These are phyloP conservation scores for Umbelopsis isabellina DNA, from an alignment of 192 early-diverging fungal genomes.

Conservation along the genomic window DNA sequence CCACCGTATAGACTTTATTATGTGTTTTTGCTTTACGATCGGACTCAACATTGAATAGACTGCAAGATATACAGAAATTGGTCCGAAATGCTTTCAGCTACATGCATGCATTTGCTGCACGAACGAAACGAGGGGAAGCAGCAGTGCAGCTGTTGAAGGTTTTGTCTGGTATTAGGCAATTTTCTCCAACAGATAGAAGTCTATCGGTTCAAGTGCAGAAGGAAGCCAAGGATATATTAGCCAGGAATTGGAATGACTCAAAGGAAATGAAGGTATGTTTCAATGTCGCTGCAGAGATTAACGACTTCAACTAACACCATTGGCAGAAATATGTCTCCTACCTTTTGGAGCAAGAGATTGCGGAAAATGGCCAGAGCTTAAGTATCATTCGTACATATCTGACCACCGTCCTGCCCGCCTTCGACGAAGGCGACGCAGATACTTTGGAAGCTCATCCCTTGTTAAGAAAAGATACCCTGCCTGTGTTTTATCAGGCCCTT, in stretches of 20 bases:
- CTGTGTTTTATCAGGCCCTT: constrained; percentile 39
- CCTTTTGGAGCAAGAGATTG: constrained; percentile 49
- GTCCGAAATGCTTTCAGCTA: constrained; percentile 41
- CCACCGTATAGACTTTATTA: not conserved
- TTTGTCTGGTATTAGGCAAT: constrained; percentile 41
- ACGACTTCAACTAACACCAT: not conserved
- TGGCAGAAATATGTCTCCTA: constrained; percentile 48
- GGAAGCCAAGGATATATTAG: constrained; percentile 39
- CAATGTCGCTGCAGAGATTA: not conserved
- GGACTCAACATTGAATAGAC: not conserved
- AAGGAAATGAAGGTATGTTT: constrained; percentile 43
- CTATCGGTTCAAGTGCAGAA: constrained; percentile 29
- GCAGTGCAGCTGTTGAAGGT: constrained; percentile 44
- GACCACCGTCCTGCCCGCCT: constrained; percentile 40
- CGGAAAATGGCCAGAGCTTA: constrained; percentile 35
- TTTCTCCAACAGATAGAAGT: constrained; percentile 33
- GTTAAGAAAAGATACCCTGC: constrained; percentile 42
- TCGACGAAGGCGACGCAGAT: constrained; percentile 41
- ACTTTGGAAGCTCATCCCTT: constrained; percentile 42
- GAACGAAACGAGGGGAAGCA: constrained; percentile 45
- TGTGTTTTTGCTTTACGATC: not conserved
- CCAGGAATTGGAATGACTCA: constrained; percentile 42
- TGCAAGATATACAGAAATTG: constrained; percentile 20
- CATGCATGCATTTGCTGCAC: constrained; percentile 37
- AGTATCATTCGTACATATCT: constrained; percentile 45